phyloP scores from a whole-genome alignment of 2,329 filamentous ascomycete genomes.

The Fusarium camptoceras region DNA sequence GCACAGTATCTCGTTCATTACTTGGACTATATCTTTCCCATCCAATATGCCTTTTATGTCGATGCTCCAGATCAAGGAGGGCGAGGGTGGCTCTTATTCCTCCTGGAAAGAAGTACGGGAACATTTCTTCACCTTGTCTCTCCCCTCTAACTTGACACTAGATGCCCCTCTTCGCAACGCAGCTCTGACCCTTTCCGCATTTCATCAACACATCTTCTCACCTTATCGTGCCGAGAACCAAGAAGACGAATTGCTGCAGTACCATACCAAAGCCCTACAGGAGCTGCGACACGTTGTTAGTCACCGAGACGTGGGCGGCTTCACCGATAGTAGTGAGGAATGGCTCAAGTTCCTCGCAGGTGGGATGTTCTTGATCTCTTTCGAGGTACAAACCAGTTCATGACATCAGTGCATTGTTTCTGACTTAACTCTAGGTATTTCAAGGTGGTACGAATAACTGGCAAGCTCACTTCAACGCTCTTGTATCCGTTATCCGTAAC shows the following conservation, averaged over 20 bases:
- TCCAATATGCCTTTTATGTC: constrained; percentile 45
- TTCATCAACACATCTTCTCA: constrained; percentile 42
- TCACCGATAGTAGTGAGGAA: constrained; percentile 29
- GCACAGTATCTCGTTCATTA: constrained; percentile 47
- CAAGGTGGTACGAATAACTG: constrained; percentile 37
- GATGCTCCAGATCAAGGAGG: constrained; percentile 30
- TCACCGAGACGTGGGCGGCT: constrained; percentile 15
- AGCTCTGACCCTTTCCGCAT: too few species aligned
- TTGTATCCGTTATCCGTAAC: constrained; percentile 24
- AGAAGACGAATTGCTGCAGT: constrained; percentile 37
- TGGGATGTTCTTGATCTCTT: constrained; percentile 45
- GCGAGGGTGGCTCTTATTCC: too few species aligned
- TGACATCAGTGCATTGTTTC: background rate
- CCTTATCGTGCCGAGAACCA: constrained; percentile 31
- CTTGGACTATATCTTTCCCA: constrained; percentile 46
- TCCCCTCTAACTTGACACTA: too few species aligned
- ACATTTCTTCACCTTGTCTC: too few species aligned
- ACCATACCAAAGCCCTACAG: constrained; percentile 46
- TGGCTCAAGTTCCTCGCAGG: constrained; percentile 44
- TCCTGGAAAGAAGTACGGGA: too few species aligned
- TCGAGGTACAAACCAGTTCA: constrained; percentile 32
- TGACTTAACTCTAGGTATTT: constrained; percentile 21
- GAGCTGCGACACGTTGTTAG: constrained; percentile 38
- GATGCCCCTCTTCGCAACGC: too few species aligned
- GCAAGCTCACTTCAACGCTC: constrained; percentile 38